A percentile compares a stretch with the other conserved stretches of the same genome.
Evolutionary conservation across 2,329 filamentous ascomycete genomes (phyloP).

Genomic region (Xylaria sp.): DNA sequence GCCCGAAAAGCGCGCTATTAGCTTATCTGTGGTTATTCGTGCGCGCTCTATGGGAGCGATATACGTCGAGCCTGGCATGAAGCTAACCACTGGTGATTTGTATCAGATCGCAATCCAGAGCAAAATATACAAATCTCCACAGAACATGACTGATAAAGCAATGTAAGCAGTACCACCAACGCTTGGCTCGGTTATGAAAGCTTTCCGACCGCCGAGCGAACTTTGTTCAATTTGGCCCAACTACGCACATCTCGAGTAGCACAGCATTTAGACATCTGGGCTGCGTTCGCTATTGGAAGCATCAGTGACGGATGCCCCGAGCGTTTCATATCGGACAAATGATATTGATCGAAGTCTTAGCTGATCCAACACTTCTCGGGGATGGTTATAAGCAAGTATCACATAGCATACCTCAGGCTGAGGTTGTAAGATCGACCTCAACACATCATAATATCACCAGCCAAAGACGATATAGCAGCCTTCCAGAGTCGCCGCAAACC

Average conservation of each 20-base stretch:
- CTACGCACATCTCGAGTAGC: slow-evolving; percentile 12
- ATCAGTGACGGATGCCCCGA: not conserved
- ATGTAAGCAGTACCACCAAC: not conserved
- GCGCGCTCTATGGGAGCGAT: not conserved
- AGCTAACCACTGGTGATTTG: slow-evolving; percentile 8
- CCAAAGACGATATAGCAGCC: not conserved
- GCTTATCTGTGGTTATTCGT: not conserved
- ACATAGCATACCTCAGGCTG: slow-evolving; percentile 3
- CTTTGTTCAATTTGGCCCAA: not conserved
- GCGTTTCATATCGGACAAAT: not conserved
- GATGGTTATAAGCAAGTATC: slow-evolving; percentile 1
- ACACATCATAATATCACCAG: not conserved
- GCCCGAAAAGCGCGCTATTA: not conserved
- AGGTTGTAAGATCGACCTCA: slow-evolving; percentile 24
- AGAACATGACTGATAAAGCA: not conserved
- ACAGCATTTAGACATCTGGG: slow-evolving; percentile 3
- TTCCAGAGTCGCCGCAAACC: not conserved
- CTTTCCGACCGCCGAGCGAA: not conserved
- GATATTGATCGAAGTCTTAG: not conserved
- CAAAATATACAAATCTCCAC: not conserved
- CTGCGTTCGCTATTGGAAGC: not conserved
- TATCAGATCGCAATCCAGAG: not conserved
- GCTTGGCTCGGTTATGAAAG: not conserved
- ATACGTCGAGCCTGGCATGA: not conserved
- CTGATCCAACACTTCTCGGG: not conserved